A percentile compares a stretch with the other conserved stretches of the same genome.
These are phyloP conservation scores for Lignosus rhinocerotis DNA, from an alignment of 1,284 basidiomycete genomes.

Conservation along the genomic window DNA sequence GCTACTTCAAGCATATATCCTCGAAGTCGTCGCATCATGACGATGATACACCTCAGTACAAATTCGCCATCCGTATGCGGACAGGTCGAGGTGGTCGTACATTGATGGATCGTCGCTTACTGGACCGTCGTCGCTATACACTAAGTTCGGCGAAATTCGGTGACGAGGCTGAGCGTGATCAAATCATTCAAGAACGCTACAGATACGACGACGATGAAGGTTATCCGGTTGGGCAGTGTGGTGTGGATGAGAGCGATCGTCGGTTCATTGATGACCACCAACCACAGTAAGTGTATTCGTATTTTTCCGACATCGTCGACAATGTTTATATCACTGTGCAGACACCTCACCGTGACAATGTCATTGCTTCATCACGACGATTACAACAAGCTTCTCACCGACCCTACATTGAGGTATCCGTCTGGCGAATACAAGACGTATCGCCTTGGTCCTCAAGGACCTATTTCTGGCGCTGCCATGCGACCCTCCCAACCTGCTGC, in stretches of 20 bases:
- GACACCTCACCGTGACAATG: constrained; percentile 61
- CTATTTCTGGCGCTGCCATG: not conserved
- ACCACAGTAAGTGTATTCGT: constrained; percentile 46
- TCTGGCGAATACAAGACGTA: constrained; percentile 33
- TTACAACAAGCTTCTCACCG: constrained; percentile 42
- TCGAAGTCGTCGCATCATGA: constrained; percentile 39
- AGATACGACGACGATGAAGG: constrained; percentile 67
- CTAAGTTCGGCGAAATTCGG: constrained; percentile 34
- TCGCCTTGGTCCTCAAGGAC: constrained; percentile 8
- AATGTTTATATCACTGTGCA: constrained; percentile 23
- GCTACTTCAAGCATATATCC: constrained; percentile 63
- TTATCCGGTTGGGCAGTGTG: constrained; percentile 56
- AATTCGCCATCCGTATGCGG: constrained; percentile 70
- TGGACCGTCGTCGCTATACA: constrained; percentile 35
- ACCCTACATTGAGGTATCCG: constrained; percentile 44
- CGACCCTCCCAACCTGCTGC: constrained; percentile 8
- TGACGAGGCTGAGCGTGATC: constrained; percentile 34
- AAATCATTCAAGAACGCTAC: constrained; percentile 53
- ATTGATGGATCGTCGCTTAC: constrained; percentile 64
- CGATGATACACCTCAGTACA: constrained; percentile 33
- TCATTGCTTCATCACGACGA: constrained; percentile 51
- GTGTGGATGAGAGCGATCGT: constrained; percentile 69
- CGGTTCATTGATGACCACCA: constrained; percentile 71
- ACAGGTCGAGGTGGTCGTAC: constrained; percentile 80
- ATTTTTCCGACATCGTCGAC: not conserved